These are phyloP conservation scores for Murraya paniculata DNA, from an alignment of 345 rosid species.

Conservation along the genomic window DNA sequence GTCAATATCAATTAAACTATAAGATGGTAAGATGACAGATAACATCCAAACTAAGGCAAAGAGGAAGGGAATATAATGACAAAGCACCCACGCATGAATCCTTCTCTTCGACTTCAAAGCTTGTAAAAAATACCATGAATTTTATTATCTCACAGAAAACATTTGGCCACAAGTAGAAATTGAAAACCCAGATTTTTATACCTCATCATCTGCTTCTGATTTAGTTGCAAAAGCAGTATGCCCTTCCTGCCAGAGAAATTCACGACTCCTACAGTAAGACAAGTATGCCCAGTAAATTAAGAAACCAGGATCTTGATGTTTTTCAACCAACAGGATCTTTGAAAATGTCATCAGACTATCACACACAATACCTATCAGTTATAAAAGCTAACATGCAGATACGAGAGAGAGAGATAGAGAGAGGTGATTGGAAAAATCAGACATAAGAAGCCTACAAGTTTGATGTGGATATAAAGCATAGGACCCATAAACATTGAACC, in stretches of 20 bases:
- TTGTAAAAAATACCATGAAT: not conserved
- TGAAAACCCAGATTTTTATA: constrained; percentile 20
- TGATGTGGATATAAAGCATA: not conserved
- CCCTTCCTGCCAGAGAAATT: constrained; percentile 99
- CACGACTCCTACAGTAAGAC: constrained; percentile 75
- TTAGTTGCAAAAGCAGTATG: constrained; percentile 93
- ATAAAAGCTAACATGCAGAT: not conserved
- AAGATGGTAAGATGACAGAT: not conserved
- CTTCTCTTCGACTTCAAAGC: not conserved
- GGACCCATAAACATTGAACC: not conserved
- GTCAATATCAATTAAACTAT: not conserved
- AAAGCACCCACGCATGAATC: not conserved
- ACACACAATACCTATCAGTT: not conserved
- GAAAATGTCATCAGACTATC: not conserved
- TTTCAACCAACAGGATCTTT: not conserved
- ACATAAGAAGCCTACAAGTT: not conserved
- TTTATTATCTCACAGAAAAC: not conserved
- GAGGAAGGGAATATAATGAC: not conserved
- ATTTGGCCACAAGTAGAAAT: constrained; percentile 9
- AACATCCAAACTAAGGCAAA: not conserved
- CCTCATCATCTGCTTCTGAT: constrained; percentile 92
- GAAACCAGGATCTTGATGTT: not conserved
- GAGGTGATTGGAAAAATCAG: too few species aligned
- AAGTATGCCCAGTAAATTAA: not conserved
- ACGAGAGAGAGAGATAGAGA: not conserved